Conservation (phyloP, 1,284 basidiomycete species). For the Cryptococcus neoformans region DNA sequence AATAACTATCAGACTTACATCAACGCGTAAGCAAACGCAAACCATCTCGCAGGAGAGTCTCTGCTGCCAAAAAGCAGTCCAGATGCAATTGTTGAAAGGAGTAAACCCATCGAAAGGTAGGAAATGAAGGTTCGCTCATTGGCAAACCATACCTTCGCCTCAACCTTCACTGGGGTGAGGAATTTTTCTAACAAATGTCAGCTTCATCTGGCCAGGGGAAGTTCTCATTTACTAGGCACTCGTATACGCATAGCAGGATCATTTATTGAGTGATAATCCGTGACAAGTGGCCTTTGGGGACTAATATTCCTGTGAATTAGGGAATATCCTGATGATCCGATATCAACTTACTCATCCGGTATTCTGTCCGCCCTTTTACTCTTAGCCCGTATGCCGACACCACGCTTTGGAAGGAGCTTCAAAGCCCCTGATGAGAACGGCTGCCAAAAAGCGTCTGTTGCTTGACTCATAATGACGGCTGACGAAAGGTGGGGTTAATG, state of each 20-base stretch:
- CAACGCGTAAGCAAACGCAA: constrained; percentile 79
- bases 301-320: constrained; percentile 2
- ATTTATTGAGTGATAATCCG: constrained; percentile 46
- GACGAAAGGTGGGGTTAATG: neutral
- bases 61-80: constrained; percentile 59
- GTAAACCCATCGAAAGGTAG: constrained; percentile 80
- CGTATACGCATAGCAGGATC: constrained; percentile 38
- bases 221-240: constrained; percentile 35
- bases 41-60: constrained; percentile 68
- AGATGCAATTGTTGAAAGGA: constrained; percentile 80
- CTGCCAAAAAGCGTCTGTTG: constrained; percentile 42
- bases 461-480: constrained; percentile 16
- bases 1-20: constrained; percentile 52
- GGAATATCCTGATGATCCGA: neutral
- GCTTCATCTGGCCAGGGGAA: constrained; percentile 8
- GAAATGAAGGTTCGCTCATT: constrained; percentile 96
- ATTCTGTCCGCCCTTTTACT: constrained; percentile 41
- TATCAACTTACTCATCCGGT: constrained; percentile 38
- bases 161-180: constrained; percentile 83
- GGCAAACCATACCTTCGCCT: constrained; percentile 98
- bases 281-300: constrained; percentile 29
- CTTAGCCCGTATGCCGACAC: constrained; percentile 35
- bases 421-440: constrained; percentile 46
- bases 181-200: constrained; percentile 62
- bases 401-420: constrained; percentile 36